A percentile compares a stretch with the other conserved stretches of the same genome.
phyloP scores from a whole-genome alignment of 306 rosid species.

The Trifolium subterraneum region DNA sequence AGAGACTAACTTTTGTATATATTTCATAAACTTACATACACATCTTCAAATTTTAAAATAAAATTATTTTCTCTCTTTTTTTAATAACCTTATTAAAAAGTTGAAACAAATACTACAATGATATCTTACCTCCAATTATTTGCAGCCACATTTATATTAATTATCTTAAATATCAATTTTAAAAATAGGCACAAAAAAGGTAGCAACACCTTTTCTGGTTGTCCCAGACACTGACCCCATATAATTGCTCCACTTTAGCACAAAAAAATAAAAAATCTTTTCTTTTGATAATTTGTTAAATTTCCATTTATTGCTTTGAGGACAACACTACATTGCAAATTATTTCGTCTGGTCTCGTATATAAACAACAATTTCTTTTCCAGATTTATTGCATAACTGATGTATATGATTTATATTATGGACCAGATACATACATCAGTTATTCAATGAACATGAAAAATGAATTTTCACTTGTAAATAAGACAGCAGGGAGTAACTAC shows the following conservation, averaged over 20 bases:
- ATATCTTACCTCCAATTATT: not conserved
- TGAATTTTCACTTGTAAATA: too few species aligned
- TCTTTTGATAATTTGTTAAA: not conserved
- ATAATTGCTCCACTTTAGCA: constrained; percentile 10
- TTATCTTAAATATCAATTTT: not conserved
- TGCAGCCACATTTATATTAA: not conserved
- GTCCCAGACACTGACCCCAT: not conserved
- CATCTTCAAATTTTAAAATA: too few species aligned
- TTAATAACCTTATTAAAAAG: not conserved
- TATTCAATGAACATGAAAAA: too few species aligned
- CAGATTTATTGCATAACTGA: too few species aligned
- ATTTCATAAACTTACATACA: too few species aligned
- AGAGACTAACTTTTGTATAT: too few species aligned
- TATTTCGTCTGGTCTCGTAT: too few species aligned
- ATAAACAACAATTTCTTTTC: too few species aligned
- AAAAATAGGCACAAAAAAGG: not conserved
- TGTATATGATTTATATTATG: too few species aligned
- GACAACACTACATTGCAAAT: not conserved
- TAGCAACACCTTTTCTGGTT: not conserved
- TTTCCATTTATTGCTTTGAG: not conserved
- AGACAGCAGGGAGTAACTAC: too few species aligned
- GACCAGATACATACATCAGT: too few species aligned
- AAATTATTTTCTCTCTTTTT: too few species aligned
- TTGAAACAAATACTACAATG: not conserved
- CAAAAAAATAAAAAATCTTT: not conserved